These are phyloP conservation scores for Podospora sp. DNA, from an alignment of 495 filamentous ascomycete genomes.

Conservation along the genomic window DNA sequence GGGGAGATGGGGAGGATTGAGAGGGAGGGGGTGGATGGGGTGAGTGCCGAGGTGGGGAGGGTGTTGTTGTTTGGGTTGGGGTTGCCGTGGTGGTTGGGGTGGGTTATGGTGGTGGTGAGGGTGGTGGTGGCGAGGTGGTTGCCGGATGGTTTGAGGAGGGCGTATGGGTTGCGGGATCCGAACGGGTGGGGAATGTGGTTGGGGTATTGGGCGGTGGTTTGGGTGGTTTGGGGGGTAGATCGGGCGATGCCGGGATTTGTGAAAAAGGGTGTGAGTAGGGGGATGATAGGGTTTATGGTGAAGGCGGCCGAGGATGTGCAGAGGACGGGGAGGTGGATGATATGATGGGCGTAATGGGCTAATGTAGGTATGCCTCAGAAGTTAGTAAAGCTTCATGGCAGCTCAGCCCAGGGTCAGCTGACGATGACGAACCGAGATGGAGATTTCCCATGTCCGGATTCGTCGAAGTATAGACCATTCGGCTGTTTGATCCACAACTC, in stretches of 20 bases:
- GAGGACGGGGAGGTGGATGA: slow-evolving; percentile 17
- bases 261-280: neutral
- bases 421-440: too few species aligned
- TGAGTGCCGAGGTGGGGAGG: slow-evolving; percentile 9
- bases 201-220: slow-evolving; percentile 12
- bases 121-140: slow-evolving; percentile 23
- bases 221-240: neutral
- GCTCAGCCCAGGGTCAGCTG: too few species aligned
- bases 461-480: too few species aligned
- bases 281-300: slow-evolving; percentile 25
- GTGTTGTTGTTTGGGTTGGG: slow-evolving; percentile 15
- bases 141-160: slow-evolving; percentile 13
- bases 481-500: too few species aligned
- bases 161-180: slow-evolving; percentile 18
- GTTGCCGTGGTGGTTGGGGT: slow-evolving; percentile 25
- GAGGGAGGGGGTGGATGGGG: slow-evolving; percentile 11
- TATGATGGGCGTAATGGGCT: too few species aligned
- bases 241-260: slow-evolving; percentile 6
- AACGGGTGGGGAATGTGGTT: slow-evolving; percentile 18
- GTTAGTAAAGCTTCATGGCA: too few species aligned
- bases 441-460: too few species aligned
- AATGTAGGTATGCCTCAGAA: too few species aligned
- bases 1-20: slow-evolving; percentile 12
- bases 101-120: slow-evolving; percentile 22
- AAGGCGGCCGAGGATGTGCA: slow-evolving; percentile 19